Percentiles rank a stretch among this genome's conserved stretches.
These are phyloP conservation scores for Neurospora crassa DNA, from an alignment of 2,329 filamentous ascomycete genomes.

Conservation along the genomic window DNA sequence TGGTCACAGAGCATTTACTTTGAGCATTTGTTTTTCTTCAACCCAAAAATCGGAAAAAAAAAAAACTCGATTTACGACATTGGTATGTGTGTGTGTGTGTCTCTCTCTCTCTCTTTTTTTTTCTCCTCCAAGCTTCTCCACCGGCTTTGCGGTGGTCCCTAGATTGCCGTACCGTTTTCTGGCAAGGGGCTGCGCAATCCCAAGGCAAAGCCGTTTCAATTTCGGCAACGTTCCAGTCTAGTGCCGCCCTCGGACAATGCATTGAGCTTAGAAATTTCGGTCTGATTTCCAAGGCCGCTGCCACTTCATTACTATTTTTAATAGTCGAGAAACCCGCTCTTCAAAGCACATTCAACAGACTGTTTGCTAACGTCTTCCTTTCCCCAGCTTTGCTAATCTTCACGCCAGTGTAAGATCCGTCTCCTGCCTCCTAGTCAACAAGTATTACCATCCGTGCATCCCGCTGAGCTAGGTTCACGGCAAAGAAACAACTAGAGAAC, in stretches of 20 bases:
- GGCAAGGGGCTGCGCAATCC: conserved; percentile 16
- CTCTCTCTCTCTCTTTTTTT: background rate
- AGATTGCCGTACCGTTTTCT: background rate
- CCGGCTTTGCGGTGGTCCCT: background rate
- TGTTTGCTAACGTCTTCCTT: background rate
- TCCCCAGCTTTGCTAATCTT: background rate
- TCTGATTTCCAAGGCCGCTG: conserved; percentile 19
- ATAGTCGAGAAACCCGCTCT: conserved; percentile 10
- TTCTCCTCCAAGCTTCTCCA: background rate
- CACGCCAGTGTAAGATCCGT: background rate
- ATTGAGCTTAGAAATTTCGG: conserved; percentile 24
- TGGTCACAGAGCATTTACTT: background rate
- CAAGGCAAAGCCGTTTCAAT: conserved; percentile 27
- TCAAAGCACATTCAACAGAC: conserved; percentile 1
- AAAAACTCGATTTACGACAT: background rate
- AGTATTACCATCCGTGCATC: background rate
- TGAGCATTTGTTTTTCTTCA: background rate
- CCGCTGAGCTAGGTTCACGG: background rate
- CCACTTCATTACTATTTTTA: conserved; percentile 22
- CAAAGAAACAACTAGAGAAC: background rate
- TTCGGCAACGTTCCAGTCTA: conserved; percentile 31
- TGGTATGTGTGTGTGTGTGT: background rate
- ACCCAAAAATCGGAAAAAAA: background rate
- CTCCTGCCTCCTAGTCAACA: background rate
- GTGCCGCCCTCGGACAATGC: conserved; percentile 26